phyloP scores from a whole-genome alignment of 2,329 filamentous ascomycete genomes.

The Boeremia exigua region DNA sequence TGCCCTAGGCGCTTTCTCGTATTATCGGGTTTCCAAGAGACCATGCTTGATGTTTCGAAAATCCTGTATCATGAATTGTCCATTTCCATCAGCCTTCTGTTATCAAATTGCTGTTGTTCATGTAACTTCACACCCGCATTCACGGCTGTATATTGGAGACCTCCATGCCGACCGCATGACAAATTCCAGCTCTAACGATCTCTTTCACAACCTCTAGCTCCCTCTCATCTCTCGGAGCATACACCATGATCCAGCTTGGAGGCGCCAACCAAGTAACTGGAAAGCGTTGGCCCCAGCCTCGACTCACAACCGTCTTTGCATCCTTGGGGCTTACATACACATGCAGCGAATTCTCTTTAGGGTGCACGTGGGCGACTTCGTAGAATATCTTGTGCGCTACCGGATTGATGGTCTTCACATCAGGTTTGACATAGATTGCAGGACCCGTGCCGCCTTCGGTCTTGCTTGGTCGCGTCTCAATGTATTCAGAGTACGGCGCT shows the following conservation, averaged over 20 bases:
- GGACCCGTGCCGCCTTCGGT: conserved; percentile 43
- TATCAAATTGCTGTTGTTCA: not conserved
- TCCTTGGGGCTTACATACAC: conserved; percentile 79
- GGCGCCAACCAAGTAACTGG: conserved; percentile 47
- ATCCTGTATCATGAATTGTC: not conserved
- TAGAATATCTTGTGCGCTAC: conserved; percentile 40
- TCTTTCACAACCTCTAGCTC: conserved; percentile 71
- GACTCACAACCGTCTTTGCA: conserved; percentile 71
- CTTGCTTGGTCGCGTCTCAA: conserved; percentile 30
- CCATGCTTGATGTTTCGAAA: not conserved
- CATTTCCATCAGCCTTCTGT: not conserved
- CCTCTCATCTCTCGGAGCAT: conserved; percentile 73
- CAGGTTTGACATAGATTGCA: conserved; percentile 38
- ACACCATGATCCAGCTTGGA: conserved; percentile 66
- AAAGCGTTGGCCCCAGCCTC: conserved; percentile 77
- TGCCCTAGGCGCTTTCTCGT: not conserved
- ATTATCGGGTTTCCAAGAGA: not conserved
- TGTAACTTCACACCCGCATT: not conserved
- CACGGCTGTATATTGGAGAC: conserved; percentile 11
- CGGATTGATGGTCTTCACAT: conserved; percentile 35
- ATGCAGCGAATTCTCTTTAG: conserved; percentile 77
- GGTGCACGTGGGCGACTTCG: conserved; percentile 69
- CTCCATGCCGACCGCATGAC: conserved; percentile 59
- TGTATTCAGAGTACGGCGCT: conserved; percentile 26
- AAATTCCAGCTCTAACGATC: conserved; percentile 77